Evolutionary conservation across 768 basidiomycete genomes (phyloP), one percentile per base, ranked within the genome.

Genomic region (Phylloporus sp.): DNA sequence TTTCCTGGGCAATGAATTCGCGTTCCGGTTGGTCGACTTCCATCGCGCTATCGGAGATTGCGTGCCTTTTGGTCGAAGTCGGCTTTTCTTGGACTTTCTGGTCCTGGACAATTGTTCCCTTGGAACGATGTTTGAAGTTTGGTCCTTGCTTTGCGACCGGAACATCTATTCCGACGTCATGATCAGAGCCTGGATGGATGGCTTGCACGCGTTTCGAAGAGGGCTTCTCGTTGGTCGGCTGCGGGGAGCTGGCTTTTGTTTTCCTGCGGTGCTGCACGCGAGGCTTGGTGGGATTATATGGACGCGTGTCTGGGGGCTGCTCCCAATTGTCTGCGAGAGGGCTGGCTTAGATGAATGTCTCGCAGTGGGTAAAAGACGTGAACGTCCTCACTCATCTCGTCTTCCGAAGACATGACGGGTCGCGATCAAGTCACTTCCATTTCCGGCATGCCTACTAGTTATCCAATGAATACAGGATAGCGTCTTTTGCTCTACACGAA

Each of bases 381-480:
- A 46, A 46, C 18, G 32, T 23, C 38, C 60, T 58, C 38, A 64
- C 63, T 62, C 55, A 64, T 64, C 41, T 64, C 65, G 48, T 64
- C 63, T 38, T 64, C 65, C 9, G 64, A 64, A 11, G 63, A 66
- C 63, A 66, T 66, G n/a, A n/a, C n/a, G n/a, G n/a, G n/a, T n/a
- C n/a, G n/a, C n/a, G n/a, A n/a, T n/a, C n/a, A n/a, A n/a, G n/a
- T n/a, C n/a, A n/a, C n/a, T n/a, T n/a, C n/a, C n/a, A n/a, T n/a
- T n/a, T n/a, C n/a, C n/a, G n/a, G n/a, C n/a, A n/a, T n/a, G n/a
- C n/a, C n/a, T n/a, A n/a, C n/a, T n/a, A n/a, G n/a, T n/a, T n/a
- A n/a, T n/a, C n/a, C n/a, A n/a, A n/a, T n/a, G n/a, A n/a, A n/a
- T n/a, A n/a, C n/a, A n/a, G n/a, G n/a, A n/a, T n/a, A n/a, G n/a